These are phyloP conservation scores for Amylocarpus encephaloides DNA, from an alignment of 2,329 filamentous ascomycete species.

Conservation along the genomic window DNA sequence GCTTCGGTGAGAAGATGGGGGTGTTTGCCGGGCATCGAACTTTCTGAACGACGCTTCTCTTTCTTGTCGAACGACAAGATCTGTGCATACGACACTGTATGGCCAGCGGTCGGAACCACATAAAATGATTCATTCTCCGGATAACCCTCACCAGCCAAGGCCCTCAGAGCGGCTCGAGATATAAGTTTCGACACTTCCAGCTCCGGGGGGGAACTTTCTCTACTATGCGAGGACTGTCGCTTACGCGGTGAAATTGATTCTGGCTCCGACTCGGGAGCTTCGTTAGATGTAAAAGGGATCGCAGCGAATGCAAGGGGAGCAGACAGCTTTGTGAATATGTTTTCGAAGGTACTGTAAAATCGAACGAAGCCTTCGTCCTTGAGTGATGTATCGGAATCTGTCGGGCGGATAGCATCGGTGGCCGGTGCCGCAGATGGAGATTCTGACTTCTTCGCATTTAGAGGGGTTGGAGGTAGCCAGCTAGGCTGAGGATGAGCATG, in stretches of 20 bases:
- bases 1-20: constrained; percentile 37
- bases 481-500: constrained; percentile 40
- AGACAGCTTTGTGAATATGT: constrained; percentile 79
- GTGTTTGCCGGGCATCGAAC: constrained; percentile 39
- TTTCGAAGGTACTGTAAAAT: constrained; percentile 90
- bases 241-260: constrained; percentile 36
- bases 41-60: constrained; percentile 54
- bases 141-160: constrained; percentile 64
- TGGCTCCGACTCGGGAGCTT: constrained; percentile 34
- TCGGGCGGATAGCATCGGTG: constrained; percentile 29
- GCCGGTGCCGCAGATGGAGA: constrained; percentile 24
- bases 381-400: constrained; percentile 27
- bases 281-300: constrained; percentile 62
- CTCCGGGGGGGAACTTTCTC: constrained; percentile 39
- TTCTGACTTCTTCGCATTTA: constrained; percentile 26
- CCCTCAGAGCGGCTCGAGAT: constrained; percentile 75
- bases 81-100: constrained; percentile 87
- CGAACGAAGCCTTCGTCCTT: constrained; percentile 75
- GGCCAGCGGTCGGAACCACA: constrained; percentile 84
- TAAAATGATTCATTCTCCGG: constrained; percentile 75
- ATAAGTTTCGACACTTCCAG: constrained; percentile 80
- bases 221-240: constrained; percentile 14
- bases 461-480: constrained; percentile 43
- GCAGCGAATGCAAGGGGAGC: constrained; percentile 90
- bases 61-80: constrained; percentile 70